Conservation (phyloP, 495 filamentous ascomycete species). For the Daldinia concentrica region DNA sequence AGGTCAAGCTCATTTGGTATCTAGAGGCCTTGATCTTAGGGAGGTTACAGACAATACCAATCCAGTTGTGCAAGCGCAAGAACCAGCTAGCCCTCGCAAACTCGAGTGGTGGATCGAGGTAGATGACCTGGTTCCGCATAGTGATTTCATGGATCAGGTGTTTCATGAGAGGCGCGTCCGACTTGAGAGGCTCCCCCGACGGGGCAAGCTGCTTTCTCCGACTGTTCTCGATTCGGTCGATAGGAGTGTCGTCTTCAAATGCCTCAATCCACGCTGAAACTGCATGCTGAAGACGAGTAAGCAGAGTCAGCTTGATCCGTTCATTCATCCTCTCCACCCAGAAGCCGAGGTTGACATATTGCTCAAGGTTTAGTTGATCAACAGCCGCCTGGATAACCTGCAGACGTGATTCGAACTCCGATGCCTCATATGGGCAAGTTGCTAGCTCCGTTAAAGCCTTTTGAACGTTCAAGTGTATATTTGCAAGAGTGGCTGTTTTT, state of each 20-base stretch:
- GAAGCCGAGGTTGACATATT: conserved; percentile 86
- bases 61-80: conserved; percentile 88
- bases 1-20: conserved; percentile 82
- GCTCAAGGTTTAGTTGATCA: conserved; percentile 94
- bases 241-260: conserved; percentile 71
- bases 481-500: conserved; percentile 80
- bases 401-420: conserved; percentile 79
- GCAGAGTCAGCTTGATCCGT: conserved; percentile 79
- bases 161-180: conserved; percentile 66
- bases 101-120: conserved; percentile 90
- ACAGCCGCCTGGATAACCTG: conserved; percentile 87
- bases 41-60: conserved; percentile 89
- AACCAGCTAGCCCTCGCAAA: conserved; percentile 95
- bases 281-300: conserved; percentile 79
- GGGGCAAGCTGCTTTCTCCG: conserved; percentile 55
- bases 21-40: conserved; percentile 92
- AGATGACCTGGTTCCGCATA: conserved; percentile 96
- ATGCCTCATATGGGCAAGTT: conserved; percentile 79
- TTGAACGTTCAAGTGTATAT: conserved; percentile 83
- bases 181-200: conserved; percentile 47
- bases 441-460: conserved; percentile 84
- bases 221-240: conserved; percentile 54
- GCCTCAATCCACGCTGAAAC: conserved; percentile 83
- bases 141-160: conserved; percentile 87
- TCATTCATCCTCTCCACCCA: conserved; percentile 90